Conservation (phyloP, 2,329 filamentous ascomycete genomes). For the Talaromyces marneffei region DNA sequence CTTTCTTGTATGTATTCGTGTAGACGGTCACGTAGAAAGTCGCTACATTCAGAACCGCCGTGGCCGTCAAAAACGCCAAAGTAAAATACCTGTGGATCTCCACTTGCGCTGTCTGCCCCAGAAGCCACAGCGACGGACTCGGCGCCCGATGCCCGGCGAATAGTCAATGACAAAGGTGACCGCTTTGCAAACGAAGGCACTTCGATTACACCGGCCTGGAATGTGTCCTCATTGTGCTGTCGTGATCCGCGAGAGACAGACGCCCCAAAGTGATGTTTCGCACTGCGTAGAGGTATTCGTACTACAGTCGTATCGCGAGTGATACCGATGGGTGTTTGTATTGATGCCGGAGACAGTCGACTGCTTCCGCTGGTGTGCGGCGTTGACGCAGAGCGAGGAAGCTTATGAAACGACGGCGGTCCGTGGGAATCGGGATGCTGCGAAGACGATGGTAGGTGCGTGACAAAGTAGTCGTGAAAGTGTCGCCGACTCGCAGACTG, state of each 20-base stretch:
- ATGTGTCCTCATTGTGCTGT: conserved; percentile 86
- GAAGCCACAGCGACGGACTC: conserved; percentile 23
- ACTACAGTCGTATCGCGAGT: conserved; percentile 81
- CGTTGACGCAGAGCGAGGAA: conserved; percentile 76
- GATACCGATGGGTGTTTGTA: conserved; percentile 54
- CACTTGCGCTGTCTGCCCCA: conserved; percentile 66
- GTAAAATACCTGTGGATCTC: conserved; percentile 95
- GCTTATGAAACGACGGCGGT: conserved; percentile 69
- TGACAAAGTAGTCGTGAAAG: conserved; percentile 97
- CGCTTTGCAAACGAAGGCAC: conserved; percentile 88
- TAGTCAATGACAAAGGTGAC: conserved; percentile 60
- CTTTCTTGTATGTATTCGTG: conserved; percentile 86
- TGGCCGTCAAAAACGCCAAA: conserved; percentile 97
- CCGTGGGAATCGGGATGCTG: conserved; percentile 77
- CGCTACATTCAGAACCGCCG: conserved; percentile 81
- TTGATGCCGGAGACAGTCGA: conserved; percentile 49
- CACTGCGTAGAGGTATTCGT: conserved; percentile 83
- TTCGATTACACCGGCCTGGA: conserved; percentile 89
- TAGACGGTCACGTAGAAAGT: conserved; percentile 75
- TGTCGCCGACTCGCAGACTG: conserved; percentile 36
- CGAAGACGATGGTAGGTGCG: conserved; percentile 87
- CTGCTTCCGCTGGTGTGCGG: conserved; percentile 58
- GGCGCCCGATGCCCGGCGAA: conserved; percentile 24
- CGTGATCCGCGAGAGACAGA: conserved; percentile 73
- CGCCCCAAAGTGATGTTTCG: conserved; percentile 92